Evolutionary conservation across 768 basidiomycete species (phyloP).

Genomic region (Pleurotus pulmonarius): DNA sequence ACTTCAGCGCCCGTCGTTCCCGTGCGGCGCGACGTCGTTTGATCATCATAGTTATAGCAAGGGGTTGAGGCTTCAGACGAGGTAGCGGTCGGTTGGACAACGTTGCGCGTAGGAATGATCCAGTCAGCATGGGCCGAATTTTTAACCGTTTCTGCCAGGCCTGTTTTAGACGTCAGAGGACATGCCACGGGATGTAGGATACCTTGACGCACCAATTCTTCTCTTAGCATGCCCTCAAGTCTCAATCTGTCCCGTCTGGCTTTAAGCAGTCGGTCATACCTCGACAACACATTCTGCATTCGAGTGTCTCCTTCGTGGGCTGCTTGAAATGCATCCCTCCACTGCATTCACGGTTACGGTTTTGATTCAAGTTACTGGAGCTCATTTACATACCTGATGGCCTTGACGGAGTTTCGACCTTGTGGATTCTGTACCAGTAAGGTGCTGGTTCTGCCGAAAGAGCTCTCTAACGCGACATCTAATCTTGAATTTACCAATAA

Average conservation of each 20-base stretch:
- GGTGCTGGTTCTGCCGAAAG: conserved; percentile 48
- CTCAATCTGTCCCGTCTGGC: conserved; percentile 44
- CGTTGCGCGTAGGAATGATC: conserved; percentile 63
- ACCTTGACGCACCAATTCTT: conserved; percentile 45
- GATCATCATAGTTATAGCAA: conserved; percentile 69
- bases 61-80: conserved; percentile 76
- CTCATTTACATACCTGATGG: conserved; percentile 45
- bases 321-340: conserved; percentile 51
- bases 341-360: conserved; percentile 31
- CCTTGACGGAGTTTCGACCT: conserved; percentile 42
- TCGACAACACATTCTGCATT: conserved; percentile 39
- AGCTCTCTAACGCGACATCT: conserved; percentile 49
- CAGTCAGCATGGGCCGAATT: conserved; percentile 67
- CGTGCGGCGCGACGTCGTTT: conserved; percentile 32
- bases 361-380: neutral
- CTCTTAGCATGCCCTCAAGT: conserved; percentile 41
- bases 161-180: conserved; percentile 25
- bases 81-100: conserved; percentile 70
- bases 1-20: conserved; percentile 38
- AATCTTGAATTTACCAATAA: conserved; percentile 37
- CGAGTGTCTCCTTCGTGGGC: conserved; percentile 52
- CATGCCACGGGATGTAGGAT: neutral
- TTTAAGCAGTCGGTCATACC: conserved; percentile 59
- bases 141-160: conserved; percentile 52
- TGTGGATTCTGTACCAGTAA: conserved; percentile 52